Conservation (phyloP, 257 asterid genomes). For the Ehretia macrophylla region DNA sequence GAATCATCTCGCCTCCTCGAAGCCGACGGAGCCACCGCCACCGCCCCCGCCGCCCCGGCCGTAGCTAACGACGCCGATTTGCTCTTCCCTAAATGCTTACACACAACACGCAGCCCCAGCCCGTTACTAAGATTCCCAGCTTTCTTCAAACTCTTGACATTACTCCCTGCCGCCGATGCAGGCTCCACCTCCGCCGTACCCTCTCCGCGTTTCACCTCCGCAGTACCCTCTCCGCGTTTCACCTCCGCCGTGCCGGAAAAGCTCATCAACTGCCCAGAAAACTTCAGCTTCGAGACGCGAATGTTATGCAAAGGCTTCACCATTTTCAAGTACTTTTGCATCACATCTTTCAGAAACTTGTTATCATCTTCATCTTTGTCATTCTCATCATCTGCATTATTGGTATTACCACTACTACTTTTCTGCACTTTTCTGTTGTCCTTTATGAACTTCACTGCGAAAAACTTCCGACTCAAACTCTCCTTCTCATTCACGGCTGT, state of each 20-base stretch:
- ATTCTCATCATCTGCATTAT: neutral
- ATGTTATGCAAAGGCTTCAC: slow-evolving; percentile 66
- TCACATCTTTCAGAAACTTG: slow-evolving; percentile 45
- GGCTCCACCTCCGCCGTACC: slow-evolving; percentile 14
- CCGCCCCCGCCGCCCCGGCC: slow-evolving; percentile 18
- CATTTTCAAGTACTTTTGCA: slow-evolving; percentile 75
- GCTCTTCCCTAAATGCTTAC: slow-evolving; percentile 68
- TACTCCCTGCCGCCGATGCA: slow-evolving; percentile 7
- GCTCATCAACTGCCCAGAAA: slow-evolving; percentile 30
- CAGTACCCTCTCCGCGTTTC: slow-evolving; percentile 9
- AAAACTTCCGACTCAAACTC: slow-evolving; percentile 24
- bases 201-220: neutral
- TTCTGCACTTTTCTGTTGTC: neutral
- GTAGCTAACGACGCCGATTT: slow-evolving; percentile 61
- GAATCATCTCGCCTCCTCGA: slow-evolving; percentile 77
- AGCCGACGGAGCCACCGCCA: slow-evolving; percentile 24
- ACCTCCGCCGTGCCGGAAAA: slow-evolving; percentile 21
- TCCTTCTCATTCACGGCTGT: slow-evolving; percentile 2
- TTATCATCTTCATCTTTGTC: slow-evolving; percentile 30
- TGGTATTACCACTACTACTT: neutral
- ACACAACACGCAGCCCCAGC: slow-evolving; percentile 48
- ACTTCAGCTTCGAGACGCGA: slow-evolving; percentile 60
- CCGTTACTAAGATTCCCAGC: slow-evolving; percentile 52
- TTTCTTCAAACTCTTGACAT: slow-evolving; percentile 35
- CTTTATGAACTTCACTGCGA: slow-evolving; percentile 48